phyloP scores from a whole-genome alignment of 805 yeast species.

The Hemisphaericaspora nanyangensis region DNA sequence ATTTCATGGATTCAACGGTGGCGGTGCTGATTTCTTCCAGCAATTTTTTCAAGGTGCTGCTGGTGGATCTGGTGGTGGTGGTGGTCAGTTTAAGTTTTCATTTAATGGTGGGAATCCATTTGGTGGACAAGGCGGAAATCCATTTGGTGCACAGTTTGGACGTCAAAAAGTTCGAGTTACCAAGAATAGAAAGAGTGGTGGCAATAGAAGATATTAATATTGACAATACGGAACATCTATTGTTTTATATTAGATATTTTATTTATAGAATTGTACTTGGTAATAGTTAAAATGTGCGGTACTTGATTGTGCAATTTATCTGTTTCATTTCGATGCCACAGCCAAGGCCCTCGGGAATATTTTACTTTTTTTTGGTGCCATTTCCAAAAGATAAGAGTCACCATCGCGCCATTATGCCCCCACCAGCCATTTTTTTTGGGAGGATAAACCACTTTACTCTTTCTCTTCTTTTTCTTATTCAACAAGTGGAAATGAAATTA shows the following conservation, averaged over 20 bases:
- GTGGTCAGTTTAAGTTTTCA: slow-evolving; percentile 2
- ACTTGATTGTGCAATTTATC: too few species aligned
- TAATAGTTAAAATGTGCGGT: too few species aligned
- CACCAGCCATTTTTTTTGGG: neutral
- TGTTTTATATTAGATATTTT: too few species aligned
- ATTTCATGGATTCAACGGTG: slow-evolving; percentile 13
- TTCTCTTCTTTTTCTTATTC: neutral
- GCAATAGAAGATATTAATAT: neutral
- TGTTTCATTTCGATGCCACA: too few species aligned
- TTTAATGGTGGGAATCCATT: slow-evolving; percentile 3
- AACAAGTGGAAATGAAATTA: slow-evolving; percentile 3
- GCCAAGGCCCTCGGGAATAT: too few species aligned
- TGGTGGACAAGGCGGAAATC: slow-evolving; percentile 11
- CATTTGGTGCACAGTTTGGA: slow-evolving; percentile 6
- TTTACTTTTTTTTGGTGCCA: too few species aligned
- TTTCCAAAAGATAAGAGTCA: too few species aligned
- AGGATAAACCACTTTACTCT: neutral
- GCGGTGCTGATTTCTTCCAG: slow-evolving; percentile 11
- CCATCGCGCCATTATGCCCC: too few species aligned
- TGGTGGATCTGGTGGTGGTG: slow-evolving; percentile 11
- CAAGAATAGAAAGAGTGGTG: slow-evolving; percentile 10
- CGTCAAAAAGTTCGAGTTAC: slow-evolving; percentile 12
- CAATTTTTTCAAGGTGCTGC: too few species aligned
- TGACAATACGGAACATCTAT: too few species aligned
- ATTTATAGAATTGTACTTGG: neutral